A percentile compares a stretch with the other conserved stretches of the same genome.
phyloP scores from a whole-genome alignment of 306 rosid genomes.

The Castanospermum australe region DNA sequence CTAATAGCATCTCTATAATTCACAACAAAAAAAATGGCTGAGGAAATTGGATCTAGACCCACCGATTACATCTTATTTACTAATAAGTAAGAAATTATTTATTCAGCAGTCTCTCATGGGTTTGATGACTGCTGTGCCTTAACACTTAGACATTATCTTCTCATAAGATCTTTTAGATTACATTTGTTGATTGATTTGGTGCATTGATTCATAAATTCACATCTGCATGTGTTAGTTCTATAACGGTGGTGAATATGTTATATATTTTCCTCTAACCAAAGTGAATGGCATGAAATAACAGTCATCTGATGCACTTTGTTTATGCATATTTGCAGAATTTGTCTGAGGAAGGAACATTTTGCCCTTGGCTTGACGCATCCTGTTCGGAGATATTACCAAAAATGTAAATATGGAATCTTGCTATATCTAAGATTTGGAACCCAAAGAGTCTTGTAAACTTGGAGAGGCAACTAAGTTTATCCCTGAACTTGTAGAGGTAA shows the following conservation, averaged over 20 bases:
- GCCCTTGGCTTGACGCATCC: conserved; percentile 48
- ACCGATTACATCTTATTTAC: not conserved
- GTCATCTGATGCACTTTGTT: not conserved
- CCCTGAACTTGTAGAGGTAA: not conserved
- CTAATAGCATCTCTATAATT: no score
- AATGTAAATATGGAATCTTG: not conserved
- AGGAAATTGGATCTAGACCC: no score
- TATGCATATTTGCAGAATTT: conserved; percentile 26
- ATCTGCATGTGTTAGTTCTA: not conserved
- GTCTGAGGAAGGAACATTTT: conserved; percentile 32
- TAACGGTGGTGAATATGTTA: not conserved
- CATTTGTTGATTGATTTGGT: not conserved
- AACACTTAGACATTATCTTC: not conserved
- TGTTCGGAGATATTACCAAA: conserved; percentile 23
- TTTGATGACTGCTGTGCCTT: not conserved
- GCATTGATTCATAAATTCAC: not conserved
- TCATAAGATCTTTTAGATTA: not conserved
- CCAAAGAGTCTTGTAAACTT: not conserved
- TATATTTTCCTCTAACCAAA: not conserved
- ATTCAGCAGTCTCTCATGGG: not conserved
- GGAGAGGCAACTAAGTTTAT: not conserved
- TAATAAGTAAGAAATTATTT: not conserved
- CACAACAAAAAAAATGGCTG: no score
- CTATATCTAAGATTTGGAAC: not conserved
- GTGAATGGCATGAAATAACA: not conserved